phyloP scores from a whole-genome alignment of 768 basidiomycete genomes.

The Tulasnella calospora region DNA sequence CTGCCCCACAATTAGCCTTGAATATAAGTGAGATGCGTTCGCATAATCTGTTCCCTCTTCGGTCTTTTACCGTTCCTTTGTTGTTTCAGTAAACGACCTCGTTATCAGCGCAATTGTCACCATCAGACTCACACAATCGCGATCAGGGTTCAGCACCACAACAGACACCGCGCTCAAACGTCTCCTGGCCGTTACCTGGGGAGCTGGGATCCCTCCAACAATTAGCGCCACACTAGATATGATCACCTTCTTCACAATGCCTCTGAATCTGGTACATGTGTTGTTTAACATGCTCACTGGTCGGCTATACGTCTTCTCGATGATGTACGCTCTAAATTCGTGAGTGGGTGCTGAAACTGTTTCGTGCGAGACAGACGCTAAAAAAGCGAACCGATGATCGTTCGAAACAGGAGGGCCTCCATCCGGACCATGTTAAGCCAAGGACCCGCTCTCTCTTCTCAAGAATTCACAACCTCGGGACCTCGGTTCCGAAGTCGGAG shows the following conservation, averaged over 20 bases:
- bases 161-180: conserved; percentile 12
- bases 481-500: conserved; percentile 2
- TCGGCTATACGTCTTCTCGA: conserved; percentile 14
- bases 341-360: background rate
- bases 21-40: background rate
- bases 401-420: background rate
- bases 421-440: conserved; percentile 8
- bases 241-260: conserved; percentile 9
- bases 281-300: conserved; percentile 20
- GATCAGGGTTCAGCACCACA: background rate
- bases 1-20: background rate
- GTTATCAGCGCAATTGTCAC: conserved; percentile 8
- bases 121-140: background rate
- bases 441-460: background rate
- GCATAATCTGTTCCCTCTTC: background rate
- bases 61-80: background rate
- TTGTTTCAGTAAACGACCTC: conserved; percentile 1
- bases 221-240: conserved; percentile 2
- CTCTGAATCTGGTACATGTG: conserved; percentile 9
- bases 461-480: background rate
- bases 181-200: conserved; percentile 14
- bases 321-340: conserved; percentile 21
- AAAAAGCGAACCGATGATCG: no score
- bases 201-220: conserved; percentile 9
- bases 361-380: background rate